phyloP scores from a whole-genome alignment of 2,329 filamentous ascomycete genomes.

The Moelleriella libera region DNA sequence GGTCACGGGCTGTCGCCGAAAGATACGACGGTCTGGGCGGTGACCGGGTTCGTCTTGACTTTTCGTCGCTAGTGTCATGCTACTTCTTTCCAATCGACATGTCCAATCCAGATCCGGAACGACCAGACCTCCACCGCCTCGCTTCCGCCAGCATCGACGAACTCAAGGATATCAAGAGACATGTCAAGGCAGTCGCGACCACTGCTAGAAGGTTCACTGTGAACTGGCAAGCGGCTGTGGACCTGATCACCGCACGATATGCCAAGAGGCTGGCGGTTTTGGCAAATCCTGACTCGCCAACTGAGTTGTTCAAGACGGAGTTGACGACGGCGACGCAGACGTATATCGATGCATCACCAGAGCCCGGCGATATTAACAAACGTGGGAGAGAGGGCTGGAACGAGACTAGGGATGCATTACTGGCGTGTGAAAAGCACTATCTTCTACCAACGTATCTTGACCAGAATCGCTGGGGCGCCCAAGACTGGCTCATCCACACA shows the following conservation, averaged over 20 bases:
- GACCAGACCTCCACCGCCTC: slow-evolving; percentile 19
- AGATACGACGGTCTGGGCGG: slow-evolving; percentile 31
- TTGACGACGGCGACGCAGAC: slow-evolving; percentile 9
- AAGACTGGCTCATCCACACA: slow-evolving; percentile 29
- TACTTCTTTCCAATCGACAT: slow-evolving; percentile 37
- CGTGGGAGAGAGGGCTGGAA: slow-evolving; percentile 8
- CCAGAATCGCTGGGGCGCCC: slow-evolving; percentile 16
- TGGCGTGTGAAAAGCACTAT: slow-evolving; percentile 31
- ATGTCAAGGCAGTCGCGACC: slow-evolving; percentile 28
- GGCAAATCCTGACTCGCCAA: slow-evolving; percentile 11
- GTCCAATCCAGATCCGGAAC: slow-evolving; percentile 22
- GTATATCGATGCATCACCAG: slow-evolving; percentile 21
- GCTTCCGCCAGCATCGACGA: slow-evolving; percentile 13
- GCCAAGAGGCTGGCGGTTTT: slow-evolving; percentile 35
- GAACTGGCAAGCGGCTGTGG: slow-evolving; percentile 53
- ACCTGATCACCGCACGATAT: slow-evolving; percentile 52
- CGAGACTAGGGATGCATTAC: slow-evolving; percentile 21
- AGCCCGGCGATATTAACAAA: slow-evolving; percentile 10
- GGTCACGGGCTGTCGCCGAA: slow-evolving; percentile 24
- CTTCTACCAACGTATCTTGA: slow-evolving; percentile 15
- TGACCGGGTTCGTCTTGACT: slow-evolving; percentile 28
- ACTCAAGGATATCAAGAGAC: slow-evolving; percentile 20
- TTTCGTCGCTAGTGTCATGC: slow-evolving; percentile 34
- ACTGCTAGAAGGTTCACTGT: slow-evolving; percentile 16
- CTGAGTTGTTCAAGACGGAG: slow-evolving; percentile 13